Evolutionary conservation across 2,329 filamentous ascomycete species (phyloP).

Genomic region (Exophiala viscosa): DNA sequence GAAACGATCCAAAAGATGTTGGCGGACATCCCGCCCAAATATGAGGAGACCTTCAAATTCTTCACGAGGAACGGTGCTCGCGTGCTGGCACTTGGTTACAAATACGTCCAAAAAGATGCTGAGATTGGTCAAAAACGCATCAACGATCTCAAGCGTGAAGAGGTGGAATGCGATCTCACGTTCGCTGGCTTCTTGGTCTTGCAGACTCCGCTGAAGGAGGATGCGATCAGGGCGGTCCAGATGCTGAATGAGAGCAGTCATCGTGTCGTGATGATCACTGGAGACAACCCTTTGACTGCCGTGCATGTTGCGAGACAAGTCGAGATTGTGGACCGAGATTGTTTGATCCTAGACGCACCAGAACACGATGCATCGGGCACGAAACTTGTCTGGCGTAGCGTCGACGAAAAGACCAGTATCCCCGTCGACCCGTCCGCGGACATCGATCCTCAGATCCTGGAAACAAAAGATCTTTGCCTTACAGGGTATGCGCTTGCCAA

Average conservation of each 20-base stretch:
- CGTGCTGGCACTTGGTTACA: constrained; percentile 90
- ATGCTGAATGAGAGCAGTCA: constrained; percentile 99
- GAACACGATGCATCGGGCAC: constrained; percentile 80
- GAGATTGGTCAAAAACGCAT: constrained; percentile 81
- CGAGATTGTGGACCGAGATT: constrained; percentile 94
- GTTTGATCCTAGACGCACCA: constrained; percentile 89
- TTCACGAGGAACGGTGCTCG: constrained; percentile 94
- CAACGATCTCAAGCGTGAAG: constrained; percentile 90
- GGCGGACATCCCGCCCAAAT: constrained; percentile 73
- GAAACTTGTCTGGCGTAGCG: constrained; percentile 86
- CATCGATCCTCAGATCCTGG: constrained; percentile 75
- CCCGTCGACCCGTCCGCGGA: constrained; percentile 78
- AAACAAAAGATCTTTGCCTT: constrained; percentile 86
- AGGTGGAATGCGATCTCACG: constrained; percentile 75
- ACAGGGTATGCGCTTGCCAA: constrained; percentile 91
- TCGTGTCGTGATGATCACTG: constrained; percentile 98
- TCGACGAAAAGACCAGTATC: constrained; percentile 84
- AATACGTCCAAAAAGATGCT: constrained; percentile 75
- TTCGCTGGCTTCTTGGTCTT: constrained; percentile 96
- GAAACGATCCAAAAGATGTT: constrained; percentile 97
- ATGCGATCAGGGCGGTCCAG: constrained; percentile 86
- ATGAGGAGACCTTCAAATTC: constrained; percentile 97
- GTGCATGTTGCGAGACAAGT: constrained; percentile 93
- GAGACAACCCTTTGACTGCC: constrained; percentile 94
- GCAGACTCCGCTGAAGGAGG: constrained; percentile 93